Evolutionary conservation across 352 stramenopile species (phyloP).

Genomic region (Globisporangium perplexum): DNA sequence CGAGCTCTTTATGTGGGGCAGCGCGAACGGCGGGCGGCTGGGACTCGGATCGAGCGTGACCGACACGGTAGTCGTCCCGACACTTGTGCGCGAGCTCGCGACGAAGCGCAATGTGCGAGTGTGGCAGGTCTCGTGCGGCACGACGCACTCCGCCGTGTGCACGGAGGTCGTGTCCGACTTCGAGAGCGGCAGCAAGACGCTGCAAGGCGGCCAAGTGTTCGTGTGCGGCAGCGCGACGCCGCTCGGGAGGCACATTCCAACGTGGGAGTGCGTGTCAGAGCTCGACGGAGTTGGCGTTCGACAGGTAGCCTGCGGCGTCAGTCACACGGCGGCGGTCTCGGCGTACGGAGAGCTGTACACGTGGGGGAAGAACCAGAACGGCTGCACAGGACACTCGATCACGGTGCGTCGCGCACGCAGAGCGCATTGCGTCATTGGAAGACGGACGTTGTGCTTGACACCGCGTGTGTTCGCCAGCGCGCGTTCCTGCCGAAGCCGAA

Average conservation of each 20-base stretch:
- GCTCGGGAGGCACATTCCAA: conserved; percentile 63
- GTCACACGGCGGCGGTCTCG: conserved; percentile 88
- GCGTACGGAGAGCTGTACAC: conserved; percentile 89
- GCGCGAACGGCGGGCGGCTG: conserved; percentile 88
- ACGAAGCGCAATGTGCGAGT: conserved; percentile 54
- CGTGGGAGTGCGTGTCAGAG: conserved; percentile 66
- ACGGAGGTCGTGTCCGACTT: conserved; percentile 65
- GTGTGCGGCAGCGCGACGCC: conserved; percentile 81
- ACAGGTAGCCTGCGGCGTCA: conserved; percentile 83
- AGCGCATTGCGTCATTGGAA: not conserved
- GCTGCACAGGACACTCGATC: conserved; percentile 84
- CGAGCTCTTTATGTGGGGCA: conserved; percentile 89
- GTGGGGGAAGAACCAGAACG: conserved; percentile 88
- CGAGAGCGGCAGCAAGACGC: conserved; percentile 42
- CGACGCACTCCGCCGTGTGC: conserved; percentile 74
- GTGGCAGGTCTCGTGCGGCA: conserved; percentile 68
- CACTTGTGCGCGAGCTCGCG: conserved; percentile 73
- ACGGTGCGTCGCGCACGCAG: not conserved
- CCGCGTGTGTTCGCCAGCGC: conserved; percentile 17
- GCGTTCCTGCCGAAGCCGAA: conserved; percentile 72
- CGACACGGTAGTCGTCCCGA: conserved; percentile 64
- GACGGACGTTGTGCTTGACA: not conserved
- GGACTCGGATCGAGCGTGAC: conserved; percentile 75
- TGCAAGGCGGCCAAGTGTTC: conserved; percentile 82
- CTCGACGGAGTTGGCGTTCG: conserved; percentile 45